phyloP scores from a whole-genome alignment of 352 stramenopile species.

The Phytophthora foliorum region DNA sequence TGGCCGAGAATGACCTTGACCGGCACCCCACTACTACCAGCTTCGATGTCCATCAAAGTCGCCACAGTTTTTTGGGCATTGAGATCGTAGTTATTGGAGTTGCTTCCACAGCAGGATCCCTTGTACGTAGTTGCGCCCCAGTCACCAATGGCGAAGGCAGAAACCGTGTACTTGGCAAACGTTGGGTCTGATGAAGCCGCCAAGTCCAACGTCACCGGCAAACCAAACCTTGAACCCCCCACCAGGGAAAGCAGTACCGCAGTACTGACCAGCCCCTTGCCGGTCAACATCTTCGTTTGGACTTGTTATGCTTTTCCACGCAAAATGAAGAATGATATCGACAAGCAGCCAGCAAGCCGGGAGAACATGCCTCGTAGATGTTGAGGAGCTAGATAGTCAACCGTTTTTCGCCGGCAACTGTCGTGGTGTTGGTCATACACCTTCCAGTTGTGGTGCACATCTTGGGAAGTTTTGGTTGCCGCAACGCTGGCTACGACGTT shows the following conservation, averaged over 20 bases:
- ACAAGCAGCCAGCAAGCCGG: background rate
- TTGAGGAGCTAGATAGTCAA: too few relatives aligned
- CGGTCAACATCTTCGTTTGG: background rate
- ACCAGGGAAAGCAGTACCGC: background rate
- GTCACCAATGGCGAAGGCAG: constrained; percentile 33
- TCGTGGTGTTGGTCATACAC: too few relatives aligned
- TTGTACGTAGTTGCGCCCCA: constrained; percentile 21
- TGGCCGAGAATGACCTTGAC: constrained; percentile 26
- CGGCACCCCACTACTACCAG: background rate
- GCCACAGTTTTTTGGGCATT: constrained; percentile 27
- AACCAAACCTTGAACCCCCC: constrained; percentile 23
- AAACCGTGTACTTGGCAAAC: constrained; percentile 27
- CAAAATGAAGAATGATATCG: background rate
- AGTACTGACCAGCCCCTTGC: background rate
- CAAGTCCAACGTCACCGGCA: constrained; percentile 11
- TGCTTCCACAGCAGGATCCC: constrained; percentile 4
- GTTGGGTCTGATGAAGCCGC: constrained; percentile 35
- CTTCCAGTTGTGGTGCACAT: too few relatives aligned
- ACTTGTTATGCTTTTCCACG: too few relatives aligned
- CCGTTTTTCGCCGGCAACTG: too few relatives aligned
- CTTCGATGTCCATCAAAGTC: constrained; percentile 29
- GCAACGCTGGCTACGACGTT: too few relatives aligned
- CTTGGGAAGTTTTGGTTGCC: too few relatives aligned
- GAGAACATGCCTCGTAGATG: too few relatives aligned
- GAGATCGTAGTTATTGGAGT: constrained; percentile 24